Percentiles rank a stretch among this genome's conserved stretches.
Conservation (phyloP, 768 basidiomycete species). For the Rhizopogon vesiculosus region DNA sequence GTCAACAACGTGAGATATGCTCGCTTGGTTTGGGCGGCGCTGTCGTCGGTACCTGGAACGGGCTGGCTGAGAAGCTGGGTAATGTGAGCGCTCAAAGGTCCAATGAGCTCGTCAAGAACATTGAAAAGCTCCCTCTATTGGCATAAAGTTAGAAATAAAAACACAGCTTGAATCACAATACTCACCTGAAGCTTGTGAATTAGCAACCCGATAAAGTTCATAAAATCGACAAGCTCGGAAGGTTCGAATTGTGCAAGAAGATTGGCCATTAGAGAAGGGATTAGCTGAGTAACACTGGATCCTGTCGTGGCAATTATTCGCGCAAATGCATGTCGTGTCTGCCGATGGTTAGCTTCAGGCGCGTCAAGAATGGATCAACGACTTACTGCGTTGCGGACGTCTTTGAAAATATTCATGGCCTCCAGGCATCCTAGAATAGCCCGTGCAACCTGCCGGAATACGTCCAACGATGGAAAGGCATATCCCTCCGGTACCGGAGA, state of each 20-base stretch:
- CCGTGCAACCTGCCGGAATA: constrained; percentile 83
- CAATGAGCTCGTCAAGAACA: constrained; percentile 86
- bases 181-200: constrained; percentile 87
- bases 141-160: not conserved
- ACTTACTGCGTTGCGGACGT: constrained; percentile 89
- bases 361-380: not conserved
- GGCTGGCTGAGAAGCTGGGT: constrained; percentile 76
- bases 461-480: constrained; percentile 64
- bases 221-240: constrained; percentile 89
- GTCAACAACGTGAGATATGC: constrained; percentile 84
- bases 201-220: constrained; percentile 89
- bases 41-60: constrained; percentile 83
- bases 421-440: constrained; percentile 84
- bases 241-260: constrained; percentile 92
- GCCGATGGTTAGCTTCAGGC: constrained; percentile 8
- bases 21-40: constrained; percentile 77
- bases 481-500: constrained; percentile 62
- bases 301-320: constrained; percentile 90
- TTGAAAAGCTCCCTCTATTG: constrained; percentile 75
- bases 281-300: constrained; percentile 77
- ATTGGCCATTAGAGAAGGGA: constrained; percentile 85
- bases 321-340: constrained; percentile 93
- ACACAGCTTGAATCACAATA: not conserved
- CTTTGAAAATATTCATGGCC: constrained; percentile 80
- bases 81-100: constrained; percentile 82